Evolutionary conservation across 768 basidiomycete species (phyloP).

Genomic region (Psilocybe subaeruginosa): DNA sequence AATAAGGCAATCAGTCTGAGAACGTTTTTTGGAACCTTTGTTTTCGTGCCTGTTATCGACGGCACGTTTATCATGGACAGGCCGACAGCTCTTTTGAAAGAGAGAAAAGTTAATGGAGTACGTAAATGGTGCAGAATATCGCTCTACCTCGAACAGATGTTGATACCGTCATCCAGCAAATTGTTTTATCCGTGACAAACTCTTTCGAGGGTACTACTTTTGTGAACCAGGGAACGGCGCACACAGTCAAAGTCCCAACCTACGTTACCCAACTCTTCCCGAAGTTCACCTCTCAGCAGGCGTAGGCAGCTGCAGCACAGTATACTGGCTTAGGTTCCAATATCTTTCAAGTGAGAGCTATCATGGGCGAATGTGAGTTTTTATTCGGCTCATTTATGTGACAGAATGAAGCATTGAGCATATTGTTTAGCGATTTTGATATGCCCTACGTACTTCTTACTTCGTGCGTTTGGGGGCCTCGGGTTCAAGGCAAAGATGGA

Average conservation of each 20-base stretch:
- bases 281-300: conserved; percentile 29
- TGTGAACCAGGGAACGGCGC: conserved; percentile 32
- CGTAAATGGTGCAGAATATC: not conserved
- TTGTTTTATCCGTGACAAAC: conserved; percentile 42
- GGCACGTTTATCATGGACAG: conserved; percentile 46
- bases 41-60: conserved; percentile 51
- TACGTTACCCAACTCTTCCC: conserved; percentile 46
- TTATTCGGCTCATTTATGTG: not conserved
- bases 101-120: conserved; percentile 21
- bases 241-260: conserved; percentile 26
- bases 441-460: conserved; percentile 45
- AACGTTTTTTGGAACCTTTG: conserved; percentile 42
- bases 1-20: conserved; percentile 33
- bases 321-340: conserved; percentile 37
- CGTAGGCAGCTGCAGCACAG: conserved; percentile 24
- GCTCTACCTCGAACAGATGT: not conserved
- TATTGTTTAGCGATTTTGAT: conserved; percentile 40
- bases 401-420: not conserved
- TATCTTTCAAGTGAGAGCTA: conserved; percentile 34
- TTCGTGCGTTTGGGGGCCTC: conserved; percentile 31
- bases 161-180: conserved; percentile 23
- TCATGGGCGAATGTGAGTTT: conserved; percentile 43
- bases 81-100: conserved; percentile 37
- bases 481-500: conserved; percentile 33
- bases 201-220: conserved; percentile 39